Conservation (phyloP, 2,329 filamentous ascomycete species). For the Arthrobotrys conoides region DNA sequence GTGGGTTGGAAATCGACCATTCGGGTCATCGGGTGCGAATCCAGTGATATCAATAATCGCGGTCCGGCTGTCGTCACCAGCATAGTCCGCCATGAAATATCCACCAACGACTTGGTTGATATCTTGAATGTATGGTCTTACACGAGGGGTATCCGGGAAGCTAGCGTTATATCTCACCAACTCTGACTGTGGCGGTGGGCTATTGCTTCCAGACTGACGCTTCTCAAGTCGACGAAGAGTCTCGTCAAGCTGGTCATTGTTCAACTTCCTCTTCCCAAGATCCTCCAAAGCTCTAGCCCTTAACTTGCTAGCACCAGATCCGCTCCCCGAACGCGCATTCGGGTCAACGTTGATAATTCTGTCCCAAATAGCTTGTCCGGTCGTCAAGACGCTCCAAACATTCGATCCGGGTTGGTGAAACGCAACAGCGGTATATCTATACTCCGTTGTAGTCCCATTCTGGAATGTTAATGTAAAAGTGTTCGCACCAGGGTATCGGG, state of each 20-base stretch:
- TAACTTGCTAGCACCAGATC: constrained; percentile 1
- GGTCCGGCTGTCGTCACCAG: constrained; percentile 32
- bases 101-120: constrained; percentile 52
- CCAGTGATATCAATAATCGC: constrained; percentile 56
- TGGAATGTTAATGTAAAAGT: constrained; percentile 54
- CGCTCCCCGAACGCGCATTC: background rate
- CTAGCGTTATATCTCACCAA: constrained; percentile 27
- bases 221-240: constrained; percentile 15
- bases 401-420: constrained; percentile 11
- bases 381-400: constrained; percentile 28
- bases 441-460: constrained; percentile 47
- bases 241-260: constrained; percentile 31
- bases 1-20: constrained; percentile 37
- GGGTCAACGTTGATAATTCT: constrained; percentile 45
- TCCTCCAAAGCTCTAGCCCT: constrained; percentile 34
- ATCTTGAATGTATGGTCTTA: constrained; percentile 52
- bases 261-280: constrained; percentile 16
- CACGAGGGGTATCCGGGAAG: constrained; percentile 52
- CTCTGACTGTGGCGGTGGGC: constrained; percentile 18
- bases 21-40: constrained; percentile 46
- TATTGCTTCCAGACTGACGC: constrained; percentile 45
- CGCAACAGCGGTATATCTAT: constrained; percentile 35
- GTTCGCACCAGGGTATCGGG: constrained; percentile 49
- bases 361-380: constrained; percentile 42
- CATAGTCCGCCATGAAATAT: constrained; percentile 58